phyloP scores from a whole-genome alignment of 2,329 filamentous ascomycete genomes.

The Huntiella savannae region DNA sequence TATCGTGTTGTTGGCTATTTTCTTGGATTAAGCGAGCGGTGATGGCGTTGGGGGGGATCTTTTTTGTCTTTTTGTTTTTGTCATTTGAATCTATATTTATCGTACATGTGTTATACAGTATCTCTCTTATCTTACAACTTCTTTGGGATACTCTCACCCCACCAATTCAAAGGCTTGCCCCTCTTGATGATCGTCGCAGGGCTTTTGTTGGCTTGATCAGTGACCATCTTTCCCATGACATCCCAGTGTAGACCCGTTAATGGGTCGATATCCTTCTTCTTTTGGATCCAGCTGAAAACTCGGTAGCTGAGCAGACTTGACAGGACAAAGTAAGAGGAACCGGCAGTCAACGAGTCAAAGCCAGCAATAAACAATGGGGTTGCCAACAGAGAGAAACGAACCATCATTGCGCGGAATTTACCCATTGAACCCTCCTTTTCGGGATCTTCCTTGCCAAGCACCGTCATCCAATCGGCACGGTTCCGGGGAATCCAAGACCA shows the following conservation, averaged over 20 bases:
- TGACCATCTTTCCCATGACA: neutral
- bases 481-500: constrained; percentile 9
- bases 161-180: constrained; percentile 9
- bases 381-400: constrained; percentile 5
- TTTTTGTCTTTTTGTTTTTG: constrained; percentile 12
- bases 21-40: constrained; percentile 39
- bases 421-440: constrained; percentile 11
- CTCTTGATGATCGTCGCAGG: neutral
- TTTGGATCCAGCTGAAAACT: neutral
- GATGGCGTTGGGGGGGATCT: constrained; percentile 4
- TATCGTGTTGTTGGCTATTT: constrained; percentile 73
- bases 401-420: neutral
- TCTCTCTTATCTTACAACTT: neutral
- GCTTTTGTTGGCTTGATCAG: neutral
- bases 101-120: neutral
- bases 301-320: constrained; percentile 6
- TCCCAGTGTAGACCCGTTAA: constrained; percentile 4
- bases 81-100: constrained; percentile 1
- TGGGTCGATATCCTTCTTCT: constrained; percentile 4
- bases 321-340: constrained; percentile 10
- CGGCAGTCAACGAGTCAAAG: constrained; percentile 9
- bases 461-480: constrained; percentile 6
- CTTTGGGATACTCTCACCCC: neutral
- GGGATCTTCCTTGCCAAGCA: constrained; percentile 7
- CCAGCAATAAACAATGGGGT: constrained; percentile 7